Percentiles rank a stretch among this genome's conserved stretches.
Evolutionary conservation across 495 filamentous ascomycete genomes (phyloP).

Genomic region (Darksidea phi): DNA sequence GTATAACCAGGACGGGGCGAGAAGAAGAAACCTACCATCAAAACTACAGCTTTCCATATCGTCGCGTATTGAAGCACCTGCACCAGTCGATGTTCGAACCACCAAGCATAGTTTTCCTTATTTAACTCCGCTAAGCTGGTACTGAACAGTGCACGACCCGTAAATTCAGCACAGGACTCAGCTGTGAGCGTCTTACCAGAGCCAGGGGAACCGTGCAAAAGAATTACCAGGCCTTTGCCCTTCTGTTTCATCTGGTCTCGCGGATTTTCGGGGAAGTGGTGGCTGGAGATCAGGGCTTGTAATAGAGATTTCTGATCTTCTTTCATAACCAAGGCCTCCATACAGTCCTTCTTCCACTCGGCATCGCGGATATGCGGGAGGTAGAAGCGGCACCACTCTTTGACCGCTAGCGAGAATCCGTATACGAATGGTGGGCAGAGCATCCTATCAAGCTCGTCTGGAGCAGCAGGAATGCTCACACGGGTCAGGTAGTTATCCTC

Average conservation of each 20-base stretch:
- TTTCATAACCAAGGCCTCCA: slow-evolving; percentile 27
- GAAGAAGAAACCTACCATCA: too few species aligned
- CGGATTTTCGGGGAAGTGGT: slow-evolving; percentile 28
- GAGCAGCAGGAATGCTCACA: not conserved
- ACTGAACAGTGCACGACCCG: slow-evolving; percentile 8
- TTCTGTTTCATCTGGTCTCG: slow-evolving; percentile 27
- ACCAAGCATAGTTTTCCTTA: slow-evolving; percentile 15
- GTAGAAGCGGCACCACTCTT: slow-evolving; percentile 35
- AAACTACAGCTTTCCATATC: slow-evolving; percentile 40
- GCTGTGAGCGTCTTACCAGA: slow-evolving; percentile 35
- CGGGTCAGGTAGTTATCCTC: slow-evolving; percentile 36
- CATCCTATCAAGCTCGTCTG: slow-evolving; percentile 35
- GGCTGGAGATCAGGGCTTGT: slow-evolving; percentile 21
- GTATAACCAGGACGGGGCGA: too few species aligned
- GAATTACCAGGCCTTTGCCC: slow-evolving; percentile 34
- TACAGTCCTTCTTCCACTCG: slow-evolving; percentile 21
- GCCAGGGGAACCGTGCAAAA: slow-evolving; percentile 33
- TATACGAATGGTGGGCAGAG: slow-evolving; percentile 50
- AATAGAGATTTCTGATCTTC: slow-evolving; percentile 19
- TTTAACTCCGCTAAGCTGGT: slow-evolving; percentile 30
- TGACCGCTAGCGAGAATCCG: slow-evolving; percentile 27
- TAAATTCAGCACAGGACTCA: slow-evolving; percentile 20
- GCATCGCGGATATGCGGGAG: slow-evolving; percentile 18
- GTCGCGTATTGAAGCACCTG: slow-evolving; percentile 28
- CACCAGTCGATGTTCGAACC: slow-evolving; percentile 6